phyloP scores from a whole-genome alignment of 225 moss, liverwort and hornwort species.

The Straminergon stramineum region DNA sequence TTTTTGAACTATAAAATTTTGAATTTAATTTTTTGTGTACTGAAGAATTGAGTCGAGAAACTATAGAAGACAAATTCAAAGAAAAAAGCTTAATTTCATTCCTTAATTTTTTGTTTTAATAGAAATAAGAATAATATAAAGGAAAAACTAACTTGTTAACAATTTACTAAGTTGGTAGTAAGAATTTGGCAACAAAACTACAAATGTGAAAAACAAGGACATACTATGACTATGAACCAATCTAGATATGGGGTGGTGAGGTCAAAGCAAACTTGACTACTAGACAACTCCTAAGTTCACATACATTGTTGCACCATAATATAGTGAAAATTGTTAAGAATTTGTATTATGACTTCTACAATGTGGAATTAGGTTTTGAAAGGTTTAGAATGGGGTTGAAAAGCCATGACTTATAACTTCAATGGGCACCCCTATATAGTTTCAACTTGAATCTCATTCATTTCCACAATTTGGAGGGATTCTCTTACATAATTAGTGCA shows the following conservation, averaged over 20 bases:
- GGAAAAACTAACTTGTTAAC: no score
- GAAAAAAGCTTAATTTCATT: neutral
- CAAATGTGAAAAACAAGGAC: fast-evolving
- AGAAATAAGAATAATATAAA: neutral
- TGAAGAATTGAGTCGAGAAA: neutral
- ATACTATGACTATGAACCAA: neutral
- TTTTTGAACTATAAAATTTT: neutral
- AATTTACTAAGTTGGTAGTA: fast-evolving
- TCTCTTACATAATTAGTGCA: fast-evolving
- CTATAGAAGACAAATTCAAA: neutral
- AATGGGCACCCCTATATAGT: fast-evolving
- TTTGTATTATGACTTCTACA: fast-evolving
- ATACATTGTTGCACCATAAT: fast-evolving
- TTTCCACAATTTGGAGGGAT: neutral
- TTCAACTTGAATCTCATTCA: neutral
- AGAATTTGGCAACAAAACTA: neutral
- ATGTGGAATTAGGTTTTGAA: neutral
- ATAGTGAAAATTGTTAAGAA: neutral
- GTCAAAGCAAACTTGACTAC: neutral
- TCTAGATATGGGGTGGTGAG: fast-evolving
- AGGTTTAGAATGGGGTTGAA: neutral
- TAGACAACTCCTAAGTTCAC: fast-evolving
- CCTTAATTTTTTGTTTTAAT: no score
- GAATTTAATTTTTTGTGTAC: neutral
- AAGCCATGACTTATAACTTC: neutral